These are phyloP conservation scores for Funneliformis geosporum DNA, from an alignment of 192 early-diverging fungal species.

Conservation along the genomic window DNA sequence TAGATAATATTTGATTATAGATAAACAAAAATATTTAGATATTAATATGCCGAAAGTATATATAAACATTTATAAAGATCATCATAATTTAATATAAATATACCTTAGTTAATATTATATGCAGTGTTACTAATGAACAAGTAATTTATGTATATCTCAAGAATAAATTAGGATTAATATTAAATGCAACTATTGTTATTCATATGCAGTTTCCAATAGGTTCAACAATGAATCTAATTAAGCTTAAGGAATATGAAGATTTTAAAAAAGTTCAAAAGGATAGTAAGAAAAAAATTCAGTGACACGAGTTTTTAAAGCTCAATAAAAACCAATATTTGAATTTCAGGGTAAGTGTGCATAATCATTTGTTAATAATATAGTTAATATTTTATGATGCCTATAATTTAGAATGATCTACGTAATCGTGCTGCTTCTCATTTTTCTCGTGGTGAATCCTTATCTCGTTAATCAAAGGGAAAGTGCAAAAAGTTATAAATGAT, in stretches of 20 bases:
- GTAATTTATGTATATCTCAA: no score
- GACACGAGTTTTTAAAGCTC: background rate
- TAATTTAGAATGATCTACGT: background rate
- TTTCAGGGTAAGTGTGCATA: background rate
- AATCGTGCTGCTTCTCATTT: background rate
- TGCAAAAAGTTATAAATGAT: background rate
- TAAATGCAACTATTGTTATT: no score
- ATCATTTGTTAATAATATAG: background rate
- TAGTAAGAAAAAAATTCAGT: background rate
- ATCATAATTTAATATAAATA: no score
- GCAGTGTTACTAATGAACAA: no score
- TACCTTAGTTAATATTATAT: no score
- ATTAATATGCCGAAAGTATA: no score
- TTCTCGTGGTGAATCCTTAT: background rate
- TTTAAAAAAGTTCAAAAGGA: background rate
- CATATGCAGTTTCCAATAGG: background rate
- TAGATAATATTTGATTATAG: no score
- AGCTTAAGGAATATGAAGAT: background rate
- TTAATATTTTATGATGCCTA: no score
- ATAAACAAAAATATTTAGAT: no score
- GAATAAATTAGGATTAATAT: no score
- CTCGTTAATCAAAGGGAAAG: background rate
- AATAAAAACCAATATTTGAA: constrained; percentile 2
- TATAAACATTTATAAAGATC: no score
- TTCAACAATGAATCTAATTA: background rate